These are phyloP conservation scores for Onygena corvina DNA, from an alignment of 2,329 filamentous ascomycete genomes.

Conservation along the genomic window DNA sequence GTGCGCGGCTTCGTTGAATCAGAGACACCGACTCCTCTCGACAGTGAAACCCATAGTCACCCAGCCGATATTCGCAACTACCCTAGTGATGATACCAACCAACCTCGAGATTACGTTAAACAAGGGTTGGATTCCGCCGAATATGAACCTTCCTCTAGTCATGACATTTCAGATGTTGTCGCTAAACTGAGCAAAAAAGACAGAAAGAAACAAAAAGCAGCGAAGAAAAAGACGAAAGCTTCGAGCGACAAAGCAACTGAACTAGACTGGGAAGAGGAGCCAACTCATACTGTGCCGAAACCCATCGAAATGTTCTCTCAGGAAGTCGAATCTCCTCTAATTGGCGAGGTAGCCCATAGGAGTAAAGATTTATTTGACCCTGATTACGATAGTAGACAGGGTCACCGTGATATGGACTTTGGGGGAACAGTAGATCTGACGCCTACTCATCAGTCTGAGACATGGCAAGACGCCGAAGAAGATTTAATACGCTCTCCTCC, in stretches of 20 bases:
- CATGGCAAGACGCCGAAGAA: background rate
- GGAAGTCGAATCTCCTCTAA: background rate
- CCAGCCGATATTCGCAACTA: background rate
- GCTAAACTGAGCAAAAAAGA: slow-evolving; percentile 11
- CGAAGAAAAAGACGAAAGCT: slow-evolving; percentile 25
- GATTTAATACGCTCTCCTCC: background rate
- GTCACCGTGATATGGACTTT: background rate
- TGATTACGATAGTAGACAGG: slow-evolving; percentile 4
- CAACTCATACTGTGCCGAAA: background rate
- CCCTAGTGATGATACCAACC: background rate
- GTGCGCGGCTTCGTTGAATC: slow-evolving; percentile 13
- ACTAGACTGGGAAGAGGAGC: slow-evolving; percentile 4
- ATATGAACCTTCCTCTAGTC: background rate
- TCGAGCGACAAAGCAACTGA: slow-evolving; percentile 11
- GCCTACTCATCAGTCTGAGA: background rate
- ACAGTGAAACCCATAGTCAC: slow-evolving; percentile 6
- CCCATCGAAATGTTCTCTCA: background rate
- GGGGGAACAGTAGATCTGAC: background rate
- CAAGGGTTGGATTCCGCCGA: background rate
- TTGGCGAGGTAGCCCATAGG: background rate
- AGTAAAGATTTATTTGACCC: slow-evolving; percentile 11
- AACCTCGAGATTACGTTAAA: background rate
- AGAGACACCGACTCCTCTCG: slow-evolving; percentile 8
- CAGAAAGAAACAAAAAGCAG: slow-evolving; percentile 31
- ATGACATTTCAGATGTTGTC: background rate